These are phyloP conservation scores for Phyllosticta paracitricarpa DNA, from an alignment of 2,329 filamentous ascomycete species.

Conservation along the genomic window DNA sequence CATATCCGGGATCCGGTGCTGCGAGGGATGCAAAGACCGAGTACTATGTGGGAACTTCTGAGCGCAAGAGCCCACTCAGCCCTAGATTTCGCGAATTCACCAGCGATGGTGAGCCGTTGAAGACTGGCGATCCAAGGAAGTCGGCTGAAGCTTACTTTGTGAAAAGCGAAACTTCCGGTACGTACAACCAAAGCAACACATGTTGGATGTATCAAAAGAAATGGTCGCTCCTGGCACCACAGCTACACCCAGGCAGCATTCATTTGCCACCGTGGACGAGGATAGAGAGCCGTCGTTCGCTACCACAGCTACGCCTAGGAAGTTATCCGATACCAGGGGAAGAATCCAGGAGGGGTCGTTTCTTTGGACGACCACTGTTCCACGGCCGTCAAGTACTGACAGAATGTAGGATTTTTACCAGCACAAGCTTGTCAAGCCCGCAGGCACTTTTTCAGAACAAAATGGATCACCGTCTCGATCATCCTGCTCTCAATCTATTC, in stretches of 20 bases:
- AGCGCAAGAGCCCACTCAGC: neutral
- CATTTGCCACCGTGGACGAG: too few species aligned
- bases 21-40: neutral
- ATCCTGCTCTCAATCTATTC: constrained; percentile 49
- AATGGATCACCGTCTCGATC: constrained; percentile 15
- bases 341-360: too few species aligned
- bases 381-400: neutral
- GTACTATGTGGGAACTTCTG: neutral
- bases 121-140: neutral
- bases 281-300: too few species aligned
- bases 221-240: too few species aligned
- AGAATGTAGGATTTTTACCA: constrained; percentile 22
- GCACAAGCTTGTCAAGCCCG: constrained; percentile 27
- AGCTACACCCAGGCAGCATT: too few species aligned
- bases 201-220: too few species aligned
- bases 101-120: neutral
- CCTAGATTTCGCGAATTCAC: neutral
- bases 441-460: constrained; percentile 26
- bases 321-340: too few species aligned
- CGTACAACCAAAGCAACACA: neutral
- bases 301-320: too few species aligned
- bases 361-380: neutral
- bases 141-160: neutral
- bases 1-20: neutral
- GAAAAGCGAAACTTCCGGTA: neutral